Conservation (phyloP, 495 filamentous ascomycete genomes). For the Aspergillus taichungensis region DNA sequence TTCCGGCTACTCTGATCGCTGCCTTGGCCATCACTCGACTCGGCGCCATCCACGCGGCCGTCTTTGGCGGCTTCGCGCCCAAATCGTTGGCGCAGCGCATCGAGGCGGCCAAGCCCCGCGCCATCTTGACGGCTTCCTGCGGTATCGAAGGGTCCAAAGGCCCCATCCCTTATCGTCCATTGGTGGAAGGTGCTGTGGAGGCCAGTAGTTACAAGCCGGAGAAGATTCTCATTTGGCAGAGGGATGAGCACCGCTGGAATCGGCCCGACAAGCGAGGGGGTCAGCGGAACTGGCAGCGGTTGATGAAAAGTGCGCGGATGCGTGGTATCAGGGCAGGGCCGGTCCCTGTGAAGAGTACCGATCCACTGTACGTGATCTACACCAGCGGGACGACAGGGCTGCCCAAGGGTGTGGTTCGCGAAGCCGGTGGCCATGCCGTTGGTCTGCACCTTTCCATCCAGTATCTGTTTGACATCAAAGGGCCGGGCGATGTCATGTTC, state of each 20-base stretch:
- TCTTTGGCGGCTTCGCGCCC: conserved; percentile 86
- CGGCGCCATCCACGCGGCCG: conserved; percentile 83
- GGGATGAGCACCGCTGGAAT: conserved; percentile 69
- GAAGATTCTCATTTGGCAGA: conserved; percentile 66
- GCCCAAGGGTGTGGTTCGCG: conserved; percentile 80
- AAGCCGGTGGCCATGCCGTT: conserved; percentile 82
- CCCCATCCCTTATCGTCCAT: conserved; percentile 58
- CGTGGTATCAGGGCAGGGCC: conserved; percentile 57
- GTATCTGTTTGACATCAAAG: conserved; percentile 70
- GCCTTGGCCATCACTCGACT: conserved; percentile 73
- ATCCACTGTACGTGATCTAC: conserved; percentile 85
- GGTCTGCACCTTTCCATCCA: conserved; percentile 70
- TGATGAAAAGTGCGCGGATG: conserved; percentile 57
- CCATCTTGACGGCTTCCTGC: conserved; percentile 81
- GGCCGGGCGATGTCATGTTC: conserved; percentile 78
- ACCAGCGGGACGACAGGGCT: conserved; percentile 76
- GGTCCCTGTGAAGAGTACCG: conserved; percentile 67
- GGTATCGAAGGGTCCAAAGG: conserved; percentile 84
- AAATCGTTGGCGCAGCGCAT: conserved; percentile 80
- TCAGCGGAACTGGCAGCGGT: conserved; percentile 69
- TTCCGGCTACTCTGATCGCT: conserved; percentile 77
- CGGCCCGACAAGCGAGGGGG: conserved; percentile 51
- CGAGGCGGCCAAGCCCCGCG: conserved; percentile 65
- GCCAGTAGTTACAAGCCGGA: conserved; percentile 53
- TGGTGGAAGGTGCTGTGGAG: conserved; percentile 59